Evolutionary conservation across 768 basidiomycete species (phyloP).

Genomic region (Polyporus arcularius): DNA sequence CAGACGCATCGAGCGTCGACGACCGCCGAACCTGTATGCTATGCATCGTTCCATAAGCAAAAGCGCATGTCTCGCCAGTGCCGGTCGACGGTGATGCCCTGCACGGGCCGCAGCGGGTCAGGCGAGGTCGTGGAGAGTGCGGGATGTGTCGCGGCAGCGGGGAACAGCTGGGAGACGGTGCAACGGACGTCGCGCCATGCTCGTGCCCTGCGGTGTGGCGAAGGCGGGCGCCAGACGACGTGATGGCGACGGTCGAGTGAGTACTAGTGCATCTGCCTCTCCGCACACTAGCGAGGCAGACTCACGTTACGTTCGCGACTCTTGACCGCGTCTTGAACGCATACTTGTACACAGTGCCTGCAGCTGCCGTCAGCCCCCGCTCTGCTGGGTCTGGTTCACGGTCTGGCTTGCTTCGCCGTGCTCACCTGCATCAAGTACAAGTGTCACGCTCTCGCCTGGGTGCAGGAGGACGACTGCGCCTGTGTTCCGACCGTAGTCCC

Average conservation of each 20-base stretch:
- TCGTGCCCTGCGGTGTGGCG: conserved; percentile 46
- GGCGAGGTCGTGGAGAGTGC: conserved; percentile 25
- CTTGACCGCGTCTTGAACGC: conserved; percentile 65
- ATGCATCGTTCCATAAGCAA: conserved; percentile 60
- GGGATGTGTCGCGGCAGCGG: conserved; percentile 36
- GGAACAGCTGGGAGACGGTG: conserved; percentile 61
- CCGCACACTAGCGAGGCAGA: conserved; percentile 13
- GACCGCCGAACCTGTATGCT: conserved; percentile 12
- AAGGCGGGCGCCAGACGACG: neutral
- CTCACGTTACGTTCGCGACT: conserved; percentile 72
- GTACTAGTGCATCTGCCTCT: neutral
- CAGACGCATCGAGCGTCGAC: neutral
- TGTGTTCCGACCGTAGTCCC: conserved; percentile 60
- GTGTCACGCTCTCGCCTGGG: conserved; percentile 63
- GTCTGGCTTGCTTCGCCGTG: neutral
- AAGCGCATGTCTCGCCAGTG: conserved; percentile 69
- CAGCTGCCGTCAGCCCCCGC: conserved; percentile 3
- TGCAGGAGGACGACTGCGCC: conserved; percentile 57
- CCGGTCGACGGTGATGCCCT: conserved; percentile 64
- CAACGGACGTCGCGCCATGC: conserved; percentile 68
- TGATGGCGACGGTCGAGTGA: neutral
- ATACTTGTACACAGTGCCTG: conserved; percentile 66
- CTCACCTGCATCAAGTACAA: conserved; percentile 60
- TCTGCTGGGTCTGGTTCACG: neutral
- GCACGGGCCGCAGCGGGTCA: conserved; percentile 40